Conservation (phyloP, 768 basidiomycete genomes). For the Porpolomopsis calyptriformis region DNA sequence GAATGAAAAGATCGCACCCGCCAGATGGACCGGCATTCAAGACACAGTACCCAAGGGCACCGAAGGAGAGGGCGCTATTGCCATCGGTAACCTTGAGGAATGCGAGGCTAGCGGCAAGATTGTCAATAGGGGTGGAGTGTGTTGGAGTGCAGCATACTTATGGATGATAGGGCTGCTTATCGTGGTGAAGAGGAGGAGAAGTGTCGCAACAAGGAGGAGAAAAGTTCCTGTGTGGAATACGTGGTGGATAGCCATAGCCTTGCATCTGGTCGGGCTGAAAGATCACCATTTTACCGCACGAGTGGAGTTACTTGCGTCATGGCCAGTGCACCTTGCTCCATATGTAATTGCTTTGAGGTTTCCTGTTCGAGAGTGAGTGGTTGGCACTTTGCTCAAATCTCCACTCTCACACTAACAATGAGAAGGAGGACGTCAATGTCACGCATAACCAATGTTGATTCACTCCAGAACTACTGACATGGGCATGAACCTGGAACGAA, state of each 20-base stretch:
- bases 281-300: too few relatives aligned
- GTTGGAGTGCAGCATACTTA: neutral
- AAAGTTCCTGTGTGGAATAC: neutral
- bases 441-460: too few relatives aligned
- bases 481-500: neutral
- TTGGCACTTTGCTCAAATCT: too few relatives aligned
- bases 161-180: conserved; percentile 12
- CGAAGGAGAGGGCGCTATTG: conserved; percentile 9
- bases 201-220: conserved; percentile 12
- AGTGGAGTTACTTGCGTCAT: too few relatives aligned
- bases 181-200: conserved; percentile 12
- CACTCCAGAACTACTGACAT: too few relatives aligned
- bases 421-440: too few relatives aligned
- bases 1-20: conserved; percentile 1
- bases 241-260: neutral
- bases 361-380: too few relatives aligned
- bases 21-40: neutral
- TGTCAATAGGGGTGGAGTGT: neutral
- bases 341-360: too few relatives aligned
- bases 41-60: conserved; percentile 12
- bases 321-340: too few relatives aligned
- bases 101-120: conserved; percentile 7
- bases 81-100: conserved; percentile 10
- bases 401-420: too few relatives aligned
- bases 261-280: too few relatives aligned